phyloP scores from a whole-genome alignment of 805 yeast species.

The Wickerhamomyces sydowiorum region DNA sequence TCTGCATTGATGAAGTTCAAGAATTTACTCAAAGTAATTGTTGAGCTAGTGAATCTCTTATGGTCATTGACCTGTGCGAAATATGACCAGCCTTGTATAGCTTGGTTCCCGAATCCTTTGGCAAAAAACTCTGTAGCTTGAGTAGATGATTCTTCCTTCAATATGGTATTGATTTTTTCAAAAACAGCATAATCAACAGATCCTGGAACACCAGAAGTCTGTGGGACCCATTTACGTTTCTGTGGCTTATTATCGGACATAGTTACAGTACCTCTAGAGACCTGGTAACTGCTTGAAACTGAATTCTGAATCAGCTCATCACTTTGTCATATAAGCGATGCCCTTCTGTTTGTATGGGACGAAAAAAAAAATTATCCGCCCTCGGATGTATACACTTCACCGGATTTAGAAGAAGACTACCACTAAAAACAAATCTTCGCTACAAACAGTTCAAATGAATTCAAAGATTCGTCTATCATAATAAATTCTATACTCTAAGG shows the following conservation, averaged over 20 bases:
- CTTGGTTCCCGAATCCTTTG: conserved; percentile 29
- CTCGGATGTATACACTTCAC: neutral
- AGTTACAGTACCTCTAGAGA: neutral
- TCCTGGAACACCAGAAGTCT: too few species aligned
- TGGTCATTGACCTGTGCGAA: conserved; percentile 46
- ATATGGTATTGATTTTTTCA: conserved; percentile 12
- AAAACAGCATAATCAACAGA: conserved; percentile 12
- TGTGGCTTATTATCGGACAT: neutral
- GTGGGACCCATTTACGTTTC: neutral
- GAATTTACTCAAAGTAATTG: conserved; percentile 35
- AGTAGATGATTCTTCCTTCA: conserved; percentile 3
- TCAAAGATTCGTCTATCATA: too few species aligned
- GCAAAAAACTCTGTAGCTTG: conserved; percentile 26
- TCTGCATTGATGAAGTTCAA: conserved; percentile 16
- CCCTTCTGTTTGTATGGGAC: neutral
- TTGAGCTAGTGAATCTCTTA: conserved; percentile 37
- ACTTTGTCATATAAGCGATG: neutral
- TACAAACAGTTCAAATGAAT: too few species aligned
- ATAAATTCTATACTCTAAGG: too few species aligned
- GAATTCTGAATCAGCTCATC: neutral
- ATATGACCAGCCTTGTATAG: conserved; percentile 42
- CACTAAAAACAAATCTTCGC: too few species aligned
- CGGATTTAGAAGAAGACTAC: neutral
- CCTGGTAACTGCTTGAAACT: neutral
- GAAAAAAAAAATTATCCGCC: neutral